Evolutionary conservation across 2,329 filamentous ascomycete species (phyloP).

Genomic region (Aspergillus caelatus): DNA sequence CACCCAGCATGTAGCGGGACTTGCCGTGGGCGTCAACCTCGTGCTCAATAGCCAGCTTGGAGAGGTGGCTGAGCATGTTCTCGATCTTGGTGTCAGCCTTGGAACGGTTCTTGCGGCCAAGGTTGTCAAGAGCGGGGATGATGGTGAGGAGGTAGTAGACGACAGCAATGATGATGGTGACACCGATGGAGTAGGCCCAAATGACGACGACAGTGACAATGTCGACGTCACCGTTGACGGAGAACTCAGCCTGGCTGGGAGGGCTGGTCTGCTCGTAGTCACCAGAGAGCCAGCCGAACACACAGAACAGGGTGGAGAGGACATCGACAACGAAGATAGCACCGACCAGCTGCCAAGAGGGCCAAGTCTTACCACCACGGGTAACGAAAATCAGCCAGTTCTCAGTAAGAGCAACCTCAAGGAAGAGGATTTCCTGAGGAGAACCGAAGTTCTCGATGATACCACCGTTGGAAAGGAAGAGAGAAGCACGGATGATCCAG

Average conservation of each 20-base stretch:
- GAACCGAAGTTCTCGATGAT: constrained; percentile 75
- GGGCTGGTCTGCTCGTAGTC: constrained; percentile 36
- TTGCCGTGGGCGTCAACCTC: constrained; percentile 51
- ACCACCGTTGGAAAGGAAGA: constrained; percentile 71
- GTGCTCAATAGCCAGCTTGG: constrained; percentile 56
- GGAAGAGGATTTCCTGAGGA: constrained; percentile 80
- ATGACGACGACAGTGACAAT: constrained; percentile 58
- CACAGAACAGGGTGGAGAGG: constrained; percentile 71
- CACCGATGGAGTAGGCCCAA: constrained; percentile 57
- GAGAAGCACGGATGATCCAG: constrained; percentile 71
- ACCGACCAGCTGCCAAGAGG: constrained; percentile 72
- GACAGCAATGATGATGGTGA: constrained; percentile 56
- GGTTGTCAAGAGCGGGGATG: constrained; percentile 52
- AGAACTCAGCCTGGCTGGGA: constrained; percentile 31
- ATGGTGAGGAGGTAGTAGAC: constrained; percentile 54
- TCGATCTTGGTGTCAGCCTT: constrained; percentile 56
- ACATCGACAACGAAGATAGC: constrained; percentile 74
- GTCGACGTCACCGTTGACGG: constrained; percentile 58
- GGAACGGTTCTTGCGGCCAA: constrained; percentile 55
- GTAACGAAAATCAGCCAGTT: constrained; percentile 98
- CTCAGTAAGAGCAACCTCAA: constrained; percentile 87
- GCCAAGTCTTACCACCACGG: constrained; percentile 75
- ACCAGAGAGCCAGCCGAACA: constrained; percentile 74
- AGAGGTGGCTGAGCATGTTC: constrained; percentile 56
- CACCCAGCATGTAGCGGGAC: constrained; percentile 47